Conservation (phyloP, 2,329 filamentous ascomycete genomes). For the Blastomyces silverae region DNA sequence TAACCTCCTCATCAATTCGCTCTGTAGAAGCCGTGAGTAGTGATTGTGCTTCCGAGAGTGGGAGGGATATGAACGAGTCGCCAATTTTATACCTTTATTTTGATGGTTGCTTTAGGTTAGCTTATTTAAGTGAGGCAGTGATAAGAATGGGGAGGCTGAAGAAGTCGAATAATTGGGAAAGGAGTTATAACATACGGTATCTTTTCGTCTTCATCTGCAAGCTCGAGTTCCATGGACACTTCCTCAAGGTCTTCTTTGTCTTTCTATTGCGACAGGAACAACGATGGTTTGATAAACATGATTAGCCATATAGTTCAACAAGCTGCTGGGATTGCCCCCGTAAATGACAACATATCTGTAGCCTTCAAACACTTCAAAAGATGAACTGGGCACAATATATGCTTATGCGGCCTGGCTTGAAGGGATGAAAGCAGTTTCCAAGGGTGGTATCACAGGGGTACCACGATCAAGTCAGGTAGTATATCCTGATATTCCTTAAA, state of each 20-base stretch:
- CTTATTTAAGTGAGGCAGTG: slow-evolving; percentile 11
- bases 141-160: neutral
- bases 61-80: slow-evolving; percentile 86
- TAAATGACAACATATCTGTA: neutral
- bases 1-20: slow-evolving; percentile 69
- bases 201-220: slow-evolving; percentile 89
- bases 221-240: slow-evolving; percentile 80
- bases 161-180: neutral
- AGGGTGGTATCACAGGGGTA: neutral
- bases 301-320: neutral
- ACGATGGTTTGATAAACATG: neutral
- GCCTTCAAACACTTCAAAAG: neutral
- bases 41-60: slow-evolving; percentile 76
- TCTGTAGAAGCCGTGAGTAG: slow-evolving; percentile 66
- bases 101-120: slow-evolving; percentile 16
- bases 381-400: neutral
- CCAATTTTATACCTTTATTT: slow-evolving; percentile 80
- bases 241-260: slow-evolving; percentile 98
- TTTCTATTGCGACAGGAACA: slow-evolving; percentile 55
- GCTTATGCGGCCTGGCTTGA: neutral
- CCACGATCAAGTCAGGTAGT: neutral
- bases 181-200: slow-evolving; percentile 62
- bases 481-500: neutral
- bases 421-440: neutral
- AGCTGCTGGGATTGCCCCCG: neutral